Conservation (phyloP, 78 protist species). For the Dictyostelium capitatum region DNA sequence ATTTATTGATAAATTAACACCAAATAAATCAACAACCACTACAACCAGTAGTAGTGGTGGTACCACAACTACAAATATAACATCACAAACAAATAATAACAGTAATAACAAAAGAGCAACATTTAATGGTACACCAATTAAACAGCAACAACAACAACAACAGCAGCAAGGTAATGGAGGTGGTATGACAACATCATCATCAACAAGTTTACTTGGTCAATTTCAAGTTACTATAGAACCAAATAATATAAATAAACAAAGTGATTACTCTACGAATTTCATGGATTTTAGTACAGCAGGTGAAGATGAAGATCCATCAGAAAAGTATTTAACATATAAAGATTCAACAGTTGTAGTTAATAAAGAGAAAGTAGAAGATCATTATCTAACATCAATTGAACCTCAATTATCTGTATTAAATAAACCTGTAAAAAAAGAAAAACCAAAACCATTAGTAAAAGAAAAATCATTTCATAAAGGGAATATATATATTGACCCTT, state of each 20-base stretch:
- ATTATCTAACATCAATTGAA: slow-evolving; percentile 12
- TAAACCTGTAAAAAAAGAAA: slow-evolving; percentile 17
- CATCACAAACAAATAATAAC: too few relatives aligned
- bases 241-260: background rate
- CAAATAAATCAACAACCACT: background rate
- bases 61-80: too few relatives aligned
- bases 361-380: background rate
- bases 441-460: background rate
- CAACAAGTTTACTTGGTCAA: background rate
- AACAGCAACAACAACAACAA: background rate
- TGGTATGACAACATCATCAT: background rate
- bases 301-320: background rate
- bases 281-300: background rate
- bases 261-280: background rate
- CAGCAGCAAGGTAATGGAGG: background rate
- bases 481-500: background rate
- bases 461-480: slow-evolving; percentile 12
- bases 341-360: slow-evolving; percentile 1
- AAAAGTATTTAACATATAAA: background rate
- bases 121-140: background rate
- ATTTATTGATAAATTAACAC: slow-evolving; percentile 23
- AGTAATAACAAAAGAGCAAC: background rate
- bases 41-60: too few relatives aligned
- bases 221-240: background rate
- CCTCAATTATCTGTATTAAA: slow-evolving; percentile 18